A percentile compares a stretch with the other conserved stretches of the same genome.
These are phyloP conservation scores for Trichosporon faecale DNA, from an alignment of 1,284 basidiomycete species.

Conservation along the genomic window DNA sequence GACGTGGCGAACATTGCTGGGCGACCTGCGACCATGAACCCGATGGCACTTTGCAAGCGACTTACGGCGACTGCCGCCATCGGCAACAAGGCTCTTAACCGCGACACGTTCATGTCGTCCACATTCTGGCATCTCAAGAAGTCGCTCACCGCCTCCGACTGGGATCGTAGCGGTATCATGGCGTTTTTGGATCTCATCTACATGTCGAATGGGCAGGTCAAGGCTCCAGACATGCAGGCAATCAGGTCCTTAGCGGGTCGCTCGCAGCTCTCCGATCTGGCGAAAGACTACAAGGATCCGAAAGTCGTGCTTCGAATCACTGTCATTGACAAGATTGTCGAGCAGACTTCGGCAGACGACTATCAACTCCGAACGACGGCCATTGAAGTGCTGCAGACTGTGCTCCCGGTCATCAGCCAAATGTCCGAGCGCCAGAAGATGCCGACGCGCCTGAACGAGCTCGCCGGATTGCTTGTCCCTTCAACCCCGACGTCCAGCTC, in stretches of 20 bases:
- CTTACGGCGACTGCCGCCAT: neutral
- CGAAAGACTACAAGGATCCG: neutral
- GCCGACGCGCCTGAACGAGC: slow-evolving; percentile 12
- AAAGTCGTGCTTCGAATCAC: slow-evolving; percentile 11
- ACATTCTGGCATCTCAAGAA: slow-evolving; percentile 81
- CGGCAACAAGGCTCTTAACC: neutral
- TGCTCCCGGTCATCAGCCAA: slow-evolving; percentile 11
- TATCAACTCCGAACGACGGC: slow-evolving; percentile 24
- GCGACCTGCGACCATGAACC: slow-evolving; percentile 13
- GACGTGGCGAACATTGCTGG: slow-evolving; percentile 20
- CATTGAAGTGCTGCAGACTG: slow-evolving; percentile 25
- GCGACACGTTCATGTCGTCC: slow-evolving; percentile 31
- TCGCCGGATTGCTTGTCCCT: slow-evolving; percentile 14
- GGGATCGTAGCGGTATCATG: slow-evolving; percentile 64
- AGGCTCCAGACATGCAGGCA: slow-evolving; percentile 53
- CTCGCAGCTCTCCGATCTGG: slow-evolving; percentile 1
- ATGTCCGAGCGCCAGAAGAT: slow-evolving; percentile 8
- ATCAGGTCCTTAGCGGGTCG: slow-evolving; percentile 23
- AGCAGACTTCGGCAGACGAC: slow-evolving; percentile 21
- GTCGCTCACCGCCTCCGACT: slow-evolving; percentile 60
- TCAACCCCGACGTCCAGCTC: neutral
- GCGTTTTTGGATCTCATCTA: slow-evolving; percentile 72
- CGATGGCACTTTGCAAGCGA: slow-evolving; percentile 28
- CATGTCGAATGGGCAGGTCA: slow-evolving; percentile 32
- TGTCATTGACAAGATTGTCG: slow-evolving; percentile 23